Percentiles rank a stretch among this genome's conserved stretches.
Conservation (phyloP, 164 flowering plant species). For the Houttuynia cordata region DNA sequence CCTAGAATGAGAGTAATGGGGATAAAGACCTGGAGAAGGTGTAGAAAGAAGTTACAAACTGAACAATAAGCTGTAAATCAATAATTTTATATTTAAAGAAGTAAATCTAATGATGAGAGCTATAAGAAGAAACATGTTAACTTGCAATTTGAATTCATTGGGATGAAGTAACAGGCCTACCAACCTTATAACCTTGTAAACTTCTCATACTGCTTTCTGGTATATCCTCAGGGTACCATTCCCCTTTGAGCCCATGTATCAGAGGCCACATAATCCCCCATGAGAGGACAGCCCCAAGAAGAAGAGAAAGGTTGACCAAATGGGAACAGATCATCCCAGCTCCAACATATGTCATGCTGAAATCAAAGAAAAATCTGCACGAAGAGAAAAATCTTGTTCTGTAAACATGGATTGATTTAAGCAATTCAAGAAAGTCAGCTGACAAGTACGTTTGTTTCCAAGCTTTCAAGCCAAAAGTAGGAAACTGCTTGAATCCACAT, state of each 20-base stretch:
- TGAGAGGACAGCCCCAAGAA: conserved; percentile 78
- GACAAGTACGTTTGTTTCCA: conserved; percentile 9
- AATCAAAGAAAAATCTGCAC: conserved; percentile 82
- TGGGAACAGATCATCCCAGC: conserved; percentile 95
- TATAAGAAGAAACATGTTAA: no score
- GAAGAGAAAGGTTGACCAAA: conserved; percentile 73
- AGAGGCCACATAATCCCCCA: conserved; percentile 98
- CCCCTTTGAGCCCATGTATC: conserved; percentile 49
- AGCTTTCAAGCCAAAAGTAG: conserved; percentile 14
- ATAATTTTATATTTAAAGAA: not conserved
- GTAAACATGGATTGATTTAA: not conserved
- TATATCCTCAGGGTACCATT: conserved; percentile 52
- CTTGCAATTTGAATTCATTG: not conserved
- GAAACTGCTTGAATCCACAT: conserved; percentile 15
- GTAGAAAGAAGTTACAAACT: not conserved
- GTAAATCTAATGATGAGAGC: no score
- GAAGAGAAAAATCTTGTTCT: not conserved
- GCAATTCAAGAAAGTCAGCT: not conserved
- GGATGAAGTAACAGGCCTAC: not conserved
- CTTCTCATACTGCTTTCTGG: conserved; percentile 79
- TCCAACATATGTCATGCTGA: conserved; percentile 71
- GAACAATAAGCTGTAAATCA: not conserved
- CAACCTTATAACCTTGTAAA: conserved; percentile 82
- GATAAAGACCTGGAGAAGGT: conserved; percentile 56
- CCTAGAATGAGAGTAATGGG: conserved; percentile 75